Evolutionary conservation across 106 monocot genomes (phyloP).

Genomic region (Agapanthus africanus): DNA sequence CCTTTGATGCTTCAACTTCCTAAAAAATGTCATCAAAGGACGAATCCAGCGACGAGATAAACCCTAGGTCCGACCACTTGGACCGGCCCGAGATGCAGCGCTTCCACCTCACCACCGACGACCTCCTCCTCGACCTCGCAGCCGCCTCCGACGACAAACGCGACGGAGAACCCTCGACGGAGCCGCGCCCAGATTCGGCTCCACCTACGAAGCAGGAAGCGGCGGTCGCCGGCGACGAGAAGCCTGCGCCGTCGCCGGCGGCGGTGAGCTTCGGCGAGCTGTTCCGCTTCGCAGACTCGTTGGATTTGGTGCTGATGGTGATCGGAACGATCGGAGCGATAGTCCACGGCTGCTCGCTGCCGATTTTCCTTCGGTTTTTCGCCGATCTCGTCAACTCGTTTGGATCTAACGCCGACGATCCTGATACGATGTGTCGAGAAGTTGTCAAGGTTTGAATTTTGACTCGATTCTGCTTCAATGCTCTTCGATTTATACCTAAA

Average conservation of each 20-base stretch:
- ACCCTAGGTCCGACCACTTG: too few relatives aligned
- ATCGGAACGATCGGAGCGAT: constrained; percentile 72
- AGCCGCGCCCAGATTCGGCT: background rate
- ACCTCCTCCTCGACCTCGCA: constrained; percentile 16
- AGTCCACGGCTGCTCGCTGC: constrained; percentile 87
- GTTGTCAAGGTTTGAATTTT: constrained; percentile 55
- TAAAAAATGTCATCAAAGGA: constrained; percentile 8
- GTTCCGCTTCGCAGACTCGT: constrained; percentile 67
- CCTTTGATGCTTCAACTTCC: constrained; percentile 5
- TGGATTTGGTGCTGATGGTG: constrained; percentile 67
- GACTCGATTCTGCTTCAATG: background rate
- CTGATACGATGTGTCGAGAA: constrained; percentile 75
- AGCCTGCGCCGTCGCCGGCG: constrained; percentile 15
- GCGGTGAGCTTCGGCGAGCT: constrained; percentile 35
- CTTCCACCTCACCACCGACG: constrained; percentile 65
- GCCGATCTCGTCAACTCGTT: constrained; percentile 94
- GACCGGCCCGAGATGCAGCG: constrained; percentile 51
- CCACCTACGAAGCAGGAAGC: too few relatives aligned
- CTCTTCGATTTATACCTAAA: background rate
- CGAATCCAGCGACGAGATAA: constrained; percentile 9
- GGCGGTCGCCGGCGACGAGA: constrained; percentile 12
- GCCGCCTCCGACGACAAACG: constrained; percentile 1
- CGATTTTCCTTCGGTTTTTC: constrained; percentile 85
- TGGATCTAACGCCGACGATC: constrained; percentile 71
- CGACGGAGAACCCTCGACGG: background rate